These are phyloP conservation scores for Pistacia vera DNA, from an alignment of 345 rosid genomes.

Conservation along the genomic window DNA sequence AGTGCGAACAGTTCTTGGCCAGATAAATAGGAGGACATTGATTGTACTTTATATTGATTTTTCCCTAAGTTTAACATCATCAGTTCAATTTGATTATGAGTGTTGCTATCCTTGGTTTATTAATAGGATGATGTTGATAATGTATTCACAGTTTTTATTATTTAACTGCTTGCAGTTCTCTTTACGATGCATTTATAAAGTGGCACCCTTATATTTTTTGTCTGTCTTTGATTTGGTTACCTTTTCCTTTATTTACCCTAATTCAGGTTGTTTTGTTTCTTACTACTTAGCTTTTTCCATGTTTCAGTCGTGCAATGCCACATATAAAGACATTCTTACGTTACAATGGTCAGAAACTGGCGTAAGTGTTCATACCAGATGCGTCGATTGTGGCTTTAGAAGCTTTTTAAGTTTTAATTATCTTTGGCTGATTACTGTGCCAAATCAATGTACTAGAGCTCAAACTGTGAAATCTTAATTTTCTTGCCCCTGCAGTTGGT, in stretches of 20 bases:
- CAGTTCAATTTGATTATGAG: not conserved
- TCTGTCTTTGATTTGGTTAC: not conserved
- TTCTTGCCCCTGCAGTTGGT: constrained; percentile 58
- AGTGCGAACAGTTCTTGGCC: not conserved
- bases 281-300: constrained; percentile 11
- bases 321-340: constrained; percentile 94
- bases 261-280: not conserved
- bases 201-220: not conserved
- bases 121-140: too few species aligned
- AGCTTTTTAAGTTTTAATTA: constrained; percentile 6
- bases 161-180: not conserved
- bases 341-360: constrained; percentile 76
- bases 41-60: too few species aligned
- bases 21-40: not conserved
- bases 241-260: not conserved
- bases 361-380: constrained; percentile 48
- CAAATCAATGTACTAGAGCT: not conserved
- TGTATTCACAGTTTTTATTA: too few species aligned
- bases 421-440: not conserved
- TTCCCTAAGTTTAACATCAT: not conserved
- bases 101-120: not conserved
- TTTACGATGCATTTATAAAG: not conserved
- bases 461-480: constrained; percentile 1
- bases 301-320: constrained; percentile 88
- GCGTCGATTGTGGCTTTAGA: constrained; percentile 14